Evolutionary conservation across 352 stramenopile genomes (phyloP), one percentile per base, ranked within the genome.

Genomic region (Pythium folliculosum): DNA sequence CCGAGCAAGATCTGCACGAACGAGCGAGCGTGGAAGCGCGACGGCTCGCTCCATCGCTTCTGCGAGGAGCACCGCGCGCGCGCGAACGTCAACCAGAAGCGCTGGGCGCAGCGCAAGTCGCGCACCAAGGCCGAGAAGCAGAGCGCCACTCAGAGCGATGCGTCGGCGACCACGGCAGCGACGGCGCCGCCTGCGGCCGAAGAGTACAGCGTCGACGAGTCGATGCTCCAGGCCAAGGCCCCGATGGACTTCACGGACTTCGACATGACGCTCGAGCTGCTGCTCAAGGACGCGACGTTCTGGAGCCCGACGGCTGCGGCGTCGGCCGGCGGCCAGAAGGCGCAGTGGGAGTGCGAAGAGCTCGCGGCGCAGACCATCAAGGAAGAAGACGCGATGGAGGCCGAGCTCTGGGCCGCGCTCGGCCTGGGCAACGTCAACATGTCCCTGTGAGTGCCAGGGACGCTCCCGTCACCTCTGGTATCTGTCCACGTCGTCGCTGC

Each of bases 71-170:
- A 77, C 53, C 70, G 70, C 10, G n/a, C 43, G 37, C 65, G 65
- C 59, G 70, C 70, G 37, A 77, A 77, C 56, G 47, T 25, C 13
- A 70, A 73, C 48, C 70, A 77, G 55, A 76, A 76, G 57, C 53
- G 63, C 37, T 68, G 61, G 61, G 51, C 61, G 38, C 54, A 62
- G 60, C 60, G 60, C 60, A 66, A 66, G 40, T 23, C 60, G 13
- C 48, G 50, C 37, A 47, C 60, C 60, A 66, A 66, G 58, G 12
- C 48, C 19, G 43, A 43, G 23, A 55, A 56, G 30, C 19, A 19
- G 9, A 23, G 32, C 8, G n/a, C n/a, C 53, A 35, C 21, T 2
- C n/a, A 32, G 27, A 5, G 27, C 27, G 27, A 32, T 5, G 27
- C 27, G 27, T 32, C 27, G 3, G 27, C 27, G 27, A 32, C 27